Evolutionary conservation across 768 basidiomycete species (phyloP).

Genomic region (Lentinula sp.): DNA sequence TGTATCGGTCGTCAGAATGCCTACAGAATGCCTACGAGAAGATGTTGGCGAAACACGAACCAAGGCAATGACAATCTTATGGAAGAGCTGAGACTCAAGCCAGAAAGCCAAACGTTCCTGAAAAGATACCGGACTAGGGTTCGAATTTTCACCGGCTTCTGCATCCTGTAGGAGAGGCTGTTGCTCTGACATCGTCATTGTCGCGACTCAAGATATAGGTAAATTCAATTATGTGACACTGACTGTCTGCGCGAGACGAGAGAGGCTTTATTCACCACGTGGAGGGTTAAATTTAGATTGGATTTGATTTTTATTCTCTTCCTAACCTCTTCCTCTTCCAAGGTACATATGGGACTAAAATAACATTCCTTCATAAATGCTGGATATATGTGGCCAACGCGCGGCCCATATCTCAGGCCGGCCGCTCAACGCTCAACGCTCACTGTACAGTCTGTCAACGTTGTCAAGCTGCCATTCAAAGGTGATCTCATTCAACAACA

Average conservation of each 20-base stretch:
- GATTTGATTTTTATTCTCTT: no score
- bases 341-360: no score
- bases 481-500: no score
- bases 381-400: no score
- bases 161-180: conserved; percentile 36
- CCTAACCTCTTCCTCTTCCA: no score
- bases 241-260: no score
- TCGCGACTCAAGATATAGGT: background rate
- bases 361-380: no score
- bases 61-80: conserved; percentile 51
- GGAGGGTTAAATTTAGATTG: no score
- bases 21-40: background rate
- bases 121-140: conserved; percentile 12
- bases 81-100: conserved; percentile 49
- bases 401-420: background rate
- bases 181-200: conserved; percentile 32
- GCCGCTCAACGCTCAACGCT: background rate
- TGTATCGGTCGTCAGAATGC: background rate
- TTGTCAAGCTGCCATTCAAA: background rate
- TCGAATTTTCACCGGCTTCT: conserved; percentile 9
- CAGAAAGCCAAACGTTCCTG: conserved; percentile 33
- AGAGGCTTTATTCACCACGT: no score
- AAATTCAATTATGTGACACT: no score
- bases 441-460: background rate
- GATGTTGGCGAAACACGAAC: conserved; percentile 29